These are phyloP conservation scores for Ganoderma sinense DNA, from an alignment of 1,284 basidiomycete genomes.

Conservation along the genomic window DNA sequence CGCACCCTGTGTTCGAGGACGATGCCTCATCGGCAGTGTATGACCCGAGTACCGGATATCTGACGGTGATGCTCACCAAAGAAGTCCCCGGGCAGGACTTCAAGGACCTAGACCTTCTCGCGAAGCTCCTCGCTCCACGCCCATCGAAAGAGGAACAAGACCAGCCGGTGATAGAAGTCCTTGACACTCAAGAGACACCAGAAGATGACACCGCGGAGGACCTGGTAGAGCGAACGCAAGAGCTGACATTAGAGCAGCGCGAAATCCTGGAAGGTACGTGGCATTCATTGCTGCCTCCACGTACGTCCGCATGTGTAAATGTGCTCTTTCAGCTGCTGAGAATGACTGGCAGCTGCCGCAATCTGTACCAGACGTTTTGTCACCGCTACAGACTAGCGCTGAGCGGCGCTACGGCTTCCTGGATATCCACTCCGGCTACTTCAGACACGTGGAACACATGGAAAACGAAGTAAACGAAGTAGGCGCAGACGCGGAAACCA, in stretches of 20 bases:
- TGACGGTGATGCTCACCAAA: conserved; percentile 77
- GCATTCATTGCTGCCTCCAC: background rate
- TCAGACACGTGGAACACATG: conserved; percentile 69
- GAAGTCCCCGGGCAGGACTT: conserved; percentile 69
- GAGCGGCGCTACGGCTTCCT: conserved; percentile 76
- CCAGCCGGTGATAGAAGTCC: conserved; percentile 69
- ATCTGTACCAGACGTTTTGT: conserved; percentile 51
- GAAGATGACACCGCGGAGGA: conserved; percentile 47
- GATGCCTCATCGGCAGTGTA: conserved; percentile 75
- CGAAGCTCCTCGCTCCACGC: conserved; percentile 76
- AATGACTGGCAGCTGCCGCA: conserved; percentile 83
- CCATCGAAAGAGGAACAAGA: conserved; percentile 44
- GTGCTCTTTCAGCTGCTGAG: conserved; percentile 59
- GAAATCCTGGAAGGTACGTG: conserved; percentile 66
- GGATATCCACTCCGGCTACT: conserved; percentile 74
- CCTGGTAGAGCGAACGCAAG: conserved; percentile 47
- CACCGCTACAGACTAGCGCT: conserved; percentile 47
- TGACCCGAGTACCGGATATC: conserved; percentile 73
- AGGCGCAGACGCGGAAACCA: conserved; percentile 67
- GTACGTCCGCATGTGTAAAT: background rate
- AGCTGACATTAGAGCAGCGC: conserved; percentile 59
- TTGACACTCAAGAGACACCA: conserved; percentile 48
- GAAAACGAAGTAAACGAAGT: conserved; percentile 85
- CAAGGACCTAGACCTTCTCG: conserved; percentile 76
- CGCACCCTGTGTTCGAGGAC: conserved; percentile 70